A percentile compares a stretch with the other conserved stretches of the same genome.
Conservation (phyloP, 352 stramenopile species). For the Phytophthora constricta region DNA sequence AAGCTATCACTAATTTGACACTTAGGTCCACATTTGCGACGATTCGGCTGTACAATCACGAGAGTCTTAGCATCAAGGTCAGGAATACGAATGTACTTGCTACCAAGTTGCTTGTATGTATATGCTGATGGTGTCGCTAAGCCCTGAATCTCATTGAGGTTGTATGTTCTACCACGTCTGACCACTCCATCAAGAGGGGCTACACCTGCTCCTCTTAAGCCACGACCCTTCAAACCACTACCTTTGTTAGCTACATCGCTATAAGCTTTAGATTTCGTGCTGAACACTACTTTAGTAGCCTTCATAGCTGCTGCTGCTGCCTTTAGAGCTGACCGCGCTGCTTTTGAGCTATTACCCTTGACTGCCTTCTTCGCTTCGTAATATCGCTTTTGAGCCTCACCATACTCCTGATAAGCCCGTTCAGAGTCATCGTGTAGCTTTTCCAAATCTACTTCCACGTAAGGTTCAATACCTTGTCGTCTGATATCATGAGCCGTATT, state of each 20-base stretch:
- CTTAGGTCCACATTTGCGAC: conserved; percentile 1
- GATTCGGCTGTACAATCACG: conserved; percentile 4
- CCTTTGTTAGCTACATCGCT: too few relatives aligned
- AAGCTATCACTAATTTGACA: conserved; percentile 8
- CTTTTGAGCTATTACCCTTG: conserved; percentile 1
- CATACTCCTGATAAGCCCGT: conserved; percentile 6
- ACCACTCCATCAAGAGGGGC: too few relatives aligned
- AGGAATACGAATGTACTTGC: conserved; percentile 16
- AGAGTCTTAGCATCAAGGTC: conserved; percentile 1
- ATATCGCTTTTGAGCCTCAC: conserved; percentile 7
- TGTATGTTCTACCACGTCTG: too few relatives aligned
- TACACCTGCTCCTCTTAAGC: too few relatives aligned
- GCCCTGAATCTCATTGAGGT: too few relatives aligned
- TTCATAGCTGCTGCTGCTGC: conserved; percentile 9
- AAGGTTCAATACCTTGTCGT: conserved; percentile 3
- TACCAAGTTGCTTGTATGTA: too few relatives aligned
- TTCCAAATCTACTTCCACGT: not conserved
- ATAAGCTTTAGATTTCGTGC: conserved; percentile 8
- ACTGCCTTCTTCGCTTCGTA: conserved; percentile 6
- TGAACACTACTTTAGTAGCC: conserved; percentile 12
- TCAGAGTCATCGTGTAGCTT: conserved; percentile 14
- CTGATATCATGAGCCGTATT: too few relatives aligned
- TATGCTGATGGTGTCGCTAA: too few relatives aligned
- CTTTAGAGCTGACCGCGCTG: conserved; percentile 5
- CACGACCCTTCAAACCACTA: too few relatives aligned